Base-by-base conservation (phyloP, 108 stramenopile species). In the Fragilaria radians region DNA sequence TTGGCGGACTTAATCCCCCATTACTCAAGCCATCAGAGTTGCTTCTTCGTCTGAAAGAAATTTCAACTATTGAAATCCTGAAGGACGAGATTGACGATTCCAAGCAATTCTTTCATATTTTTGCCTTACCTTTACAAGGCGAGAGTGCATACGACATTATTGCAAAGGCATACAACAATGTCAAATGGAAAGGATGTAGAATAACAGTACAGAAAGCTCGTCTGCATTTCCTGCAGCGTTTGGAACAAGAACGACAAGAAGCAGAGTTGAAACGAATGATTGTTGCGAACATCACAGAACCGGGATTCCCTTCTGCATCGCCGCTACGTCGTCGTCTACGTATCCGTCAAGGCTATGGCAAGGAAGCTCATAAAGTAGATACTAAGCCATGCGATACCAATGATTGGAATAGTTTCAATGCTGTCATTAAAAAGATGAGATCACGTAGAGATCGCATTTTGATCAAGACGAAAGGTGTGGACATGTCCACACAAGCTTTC, bases 151-250 rank as follows among this genome's bases (percentile, higher is more conserved):
- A 11, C 14, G 36, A 42, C 11, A 14, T 42, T 7, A 14, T 42
- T 14, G 7, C 73, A 36, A 73, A 82, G 34, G 74, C 73, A 48
- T 88, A 85, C 56, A 57, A 92, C 72, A 88, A 86, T 69, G 81
- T 85, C 33, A 92, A 85, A 62, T 92, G 91, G 91, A 88, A 85
- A 56, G 91, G 91, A 47, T 92, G 87, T 48, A 69, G 62, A 34
- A 49, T 92, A 11, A 30, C 63, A 24, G 83, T 92, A 2, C 77
- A 88, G 68, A 42, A 50, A 29, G 87, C 91, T 21, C 73, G 60
- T 50, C 83, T 81, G 22, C 80, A 82, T 66, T 88, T 88, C 56
- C 63, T 92, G 63, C 59, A 88, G 51, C 67, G 87, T 14, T 51
- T 92, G 32, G 78, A 70, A 57, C 32, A 71, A 57, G 86, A 91